Evolutionary conservation across 2,329 filamentous ascomycete species (phyloP), one percentile per base, ranked within the genome.

Genomic region (Penicillium sp.): DNA sequence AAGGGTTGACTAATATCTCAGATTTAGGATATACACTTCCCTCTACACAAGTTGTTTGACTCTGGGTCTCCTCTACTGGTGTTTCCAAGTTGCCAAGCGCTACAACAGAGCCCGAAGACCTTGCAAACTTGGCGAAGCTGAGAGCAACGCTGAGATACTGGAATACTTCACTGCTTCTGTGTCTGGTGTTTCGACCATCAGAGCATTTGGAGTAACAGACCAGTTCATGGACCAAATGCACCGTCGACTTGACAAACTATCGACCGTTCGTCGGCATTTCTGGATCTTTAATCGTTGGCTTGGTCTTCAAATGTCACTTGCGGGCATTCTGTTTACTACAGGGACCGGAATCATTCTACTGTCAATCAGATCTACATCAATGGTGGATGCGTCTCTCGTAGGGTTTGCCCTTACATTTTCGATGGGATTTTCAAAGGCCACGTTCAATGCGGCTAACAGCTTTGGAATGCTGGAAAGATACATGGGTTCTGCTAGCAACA

Each of bases 211-310:
- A 3, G 31, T 19, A 5, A 23, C 25, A 14, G 27, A 26, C 21
- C n/a, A 23, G 13, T 49, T 49, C 19, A 25, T 16, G 3, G 19
- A 35, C 9, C 46, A 49, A 25, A 49, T 49, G 46, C 46, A 49
- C 8, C 21, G 2, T 7, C 46, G 46, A 35, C 5, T 49, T 25
- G 46, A 49, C 14, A 35, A 49, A 1, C 5, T 49, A 2, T 35
- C 46, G 13, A 35, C 13, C 10, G 27, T 23, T n/a, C 27, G 29
- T 19, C 46, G 46, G 21, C 29, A 49, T 10, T 49, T 49, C 21
- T 49, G 46, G 46, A 49, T 49, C 14, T 49, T 49, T 19, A 49
- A 49, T 26, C 46, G 46, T 7, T 49, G 46, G 46, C 46, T 49
- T 23, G 46, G 46, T 25, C 46, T 49, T 14, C 46, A 49, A 25